Conservation (phyloP, 331 rosid species). For the Arachis monticola region DNA sequence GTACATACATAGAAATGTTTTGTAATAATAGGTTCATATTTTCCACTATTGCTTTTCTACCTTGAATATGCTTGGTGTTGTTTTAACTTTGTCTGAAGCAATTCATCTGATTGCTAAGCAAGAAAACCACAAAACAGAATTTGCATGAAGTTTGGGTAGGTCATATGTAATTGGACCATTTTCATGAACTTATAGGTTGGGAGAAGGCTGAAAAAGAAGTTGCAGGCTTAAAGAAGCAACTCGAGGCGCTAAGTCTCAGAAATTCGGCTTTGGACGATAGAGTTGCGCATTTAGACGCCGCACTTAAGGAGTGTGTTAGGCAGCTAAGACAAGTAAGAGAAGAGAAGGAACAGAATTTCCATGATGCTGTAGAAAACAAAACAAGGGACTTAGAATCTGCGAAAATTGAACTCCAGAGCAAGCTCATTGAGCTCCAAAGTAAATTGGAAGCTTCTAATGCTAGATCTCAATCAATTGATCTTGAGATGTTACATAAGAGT, state of each 20-base stretch:
- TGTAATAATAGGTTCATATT: neutral
- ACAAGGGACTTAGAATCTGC: constrained; percentile 62
- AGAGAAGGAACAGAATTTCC: constrained; percentile 62
- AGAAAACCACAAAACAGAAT: neutral
- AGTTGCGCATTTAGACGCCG: constrained; percentile 73
- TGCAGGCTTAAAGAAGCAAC: constrained; percentile 56
- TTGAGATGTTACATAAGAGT: constrained; percentile 51
- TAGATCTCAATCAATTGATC: constrained; percentile 46
- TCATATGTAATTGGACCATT: neutral
- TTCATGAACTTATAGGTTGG: constrained; percentile 61
- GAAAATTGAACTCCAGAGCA: constrained; percentile 60
- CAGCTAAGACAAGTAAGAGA: constrained; percentile 82
- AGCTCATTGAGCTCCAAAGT: constrained; percentile 61
- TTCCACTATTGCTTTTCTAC: too few species aligned
- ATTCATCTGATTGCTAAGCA: neutral
- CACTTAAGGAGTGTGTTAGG: constrained; percentile 83
- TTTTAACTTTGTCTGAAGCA: neutral
- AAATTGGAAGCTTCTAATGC: constrained; percentile 45
- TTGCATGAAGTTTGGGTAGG: neutral
- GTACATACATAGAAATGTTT: constrained; percentile 39
- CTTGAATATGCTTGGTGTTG: neutral
- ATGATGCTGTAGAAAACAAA: constrained; percentile 58
- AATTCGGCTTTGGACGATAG: constrained; percentile 67
- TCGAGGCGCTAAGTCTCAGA: constrained; percentile 55
- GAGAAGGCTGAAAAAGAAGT: constrained; percentile 84